phyloP scores from a whole-genome alignment of 2,329 filamentous ascomycete species.

The Moelleriella libera region DNA sequence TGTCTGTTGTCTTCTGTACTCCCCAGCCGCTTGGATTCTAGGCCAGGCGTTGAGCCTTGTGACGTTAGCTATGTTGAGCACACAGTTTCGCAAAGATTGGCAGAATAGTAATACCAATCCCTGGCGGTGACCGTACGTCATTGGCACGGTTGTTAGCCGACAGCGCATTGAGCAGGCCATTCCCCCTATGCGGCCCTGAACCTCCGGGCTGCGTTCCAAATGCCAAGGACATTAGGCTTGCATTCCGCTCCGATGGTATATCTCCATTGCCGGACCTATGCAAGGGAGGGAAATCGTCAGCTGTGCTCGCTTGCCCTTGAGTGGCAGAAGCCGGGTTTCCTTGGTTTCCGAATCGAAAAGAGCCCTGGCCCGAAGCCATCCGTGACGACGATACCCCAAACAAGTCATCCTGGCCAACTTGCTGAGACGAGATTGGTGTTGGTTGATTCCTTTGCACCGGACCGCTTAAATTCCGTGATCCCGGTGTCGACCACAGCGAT shows the following conservation, averaged over 20 bases:
- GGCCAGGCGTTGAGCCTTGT: constrained; percentile 21
- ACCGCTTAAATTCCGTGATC: constrained; percentile 32
- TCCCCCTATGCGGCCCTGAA: constrained; percentile 30
- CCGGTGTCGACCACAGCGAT: constrained; percentile 40
- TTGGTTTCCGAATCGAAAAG: constrained; percentile 41
- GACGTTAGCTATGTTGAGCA: constrained; percentile 8
- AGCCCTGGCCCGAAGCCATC: constrained; percentile 24
- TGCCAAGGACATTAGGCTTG: constrained; percentile 34
- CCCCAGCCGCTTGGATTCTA: constrained; percentile 23
- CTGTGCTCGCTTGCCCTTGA: constrained; percentile 31
- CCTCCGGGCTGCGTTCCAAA: constrained; percentile 34
- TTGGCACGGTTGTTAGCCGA: constrained; percentile 40
- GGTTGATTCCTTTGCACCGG: constrained; percentile 36
- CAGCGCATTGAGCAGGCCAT: constrained; percentile 50
- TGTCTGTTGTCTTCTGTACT: constrained; percentile 22
- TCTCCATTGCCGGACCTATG: constrained; percentile 43
- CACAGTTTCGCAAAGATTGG: background rate
- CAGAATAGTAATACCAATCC: constrained; percentile 15
- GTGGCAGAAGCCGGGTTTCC: constrained; percentile 24
- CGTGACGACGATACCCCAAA: constrained; percentile 28
- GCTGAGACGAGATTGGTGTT: constrained; percentile 36
- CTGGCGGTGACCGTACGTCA: constrained; percentile 34
- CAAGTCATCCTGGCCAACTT: constrained; percentile 32
- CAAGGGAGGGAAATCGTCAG: constrained; percentile 49
- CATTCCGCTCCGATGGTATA: constrained; percentile 38